Evolutionary conservation across 345 rosid genomes (phyloP), one percentile per base, ranked within the genome.

Genomic region (Eutrema yunnanense): DNA sequence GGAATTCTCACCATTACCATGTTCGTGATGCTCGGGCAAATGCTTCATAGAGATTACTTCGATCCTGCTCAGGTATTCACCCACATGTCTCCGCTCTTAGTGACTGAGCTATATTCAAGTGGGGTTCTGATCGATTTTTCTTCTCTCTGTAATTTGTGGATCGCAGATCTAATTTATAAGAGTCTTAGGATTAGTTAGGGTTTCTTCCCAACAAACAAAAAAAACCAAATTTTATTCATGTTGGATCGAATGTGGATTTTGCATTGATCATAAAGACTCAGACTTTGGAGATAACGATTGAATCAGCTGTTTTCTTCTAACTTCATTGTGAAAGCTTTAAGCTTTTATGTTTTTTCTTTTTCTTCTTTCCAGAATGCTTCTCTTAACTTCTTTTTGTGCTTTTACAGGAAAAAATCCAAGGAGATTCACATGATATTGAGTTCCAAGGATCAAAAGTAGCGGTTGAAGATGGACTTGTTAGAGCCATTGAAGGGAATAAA

Each of bases 1-100:
- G 98, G 90, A 46, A 83, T 95, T 40, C 85, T 95, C 72, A 92
- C 97, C 2, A 76, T 92, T 55, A 88, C 98, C 33, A 91, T 95
- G 99, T 95, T 95, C 62, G 89, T 95, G 4, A 90, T 95, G 99
- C 98, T 96, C 51, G 98, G 90, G 6, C 82, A 88, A 67, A 96
- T 96, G 99, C 88, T 96, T 86, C 94, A 92, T 78, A 82, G 99
- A 76, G 99, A 96, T 76, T 90, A 60, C 80, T 83, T 88, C 58
- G 96, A 89, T 82, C 80, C 91, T 37, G 71, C 76, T 76, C 81
- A 85, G 67, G 97, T 94, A 83, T 67, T 16, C 58, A 11, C 36
- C 7, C 0, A 49, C 12, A 11, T 22, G 33, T 36, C 43, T 64
- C 69, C 46, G 53, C 6, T 36, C 9, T 62, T 32, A 59, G 22